These are phyloP conservation scores for Davidsoniella eucalypti DNA, from an alignment of 2,329 filamentous ascomycete species.

Conservation along the genomic window DNA sequence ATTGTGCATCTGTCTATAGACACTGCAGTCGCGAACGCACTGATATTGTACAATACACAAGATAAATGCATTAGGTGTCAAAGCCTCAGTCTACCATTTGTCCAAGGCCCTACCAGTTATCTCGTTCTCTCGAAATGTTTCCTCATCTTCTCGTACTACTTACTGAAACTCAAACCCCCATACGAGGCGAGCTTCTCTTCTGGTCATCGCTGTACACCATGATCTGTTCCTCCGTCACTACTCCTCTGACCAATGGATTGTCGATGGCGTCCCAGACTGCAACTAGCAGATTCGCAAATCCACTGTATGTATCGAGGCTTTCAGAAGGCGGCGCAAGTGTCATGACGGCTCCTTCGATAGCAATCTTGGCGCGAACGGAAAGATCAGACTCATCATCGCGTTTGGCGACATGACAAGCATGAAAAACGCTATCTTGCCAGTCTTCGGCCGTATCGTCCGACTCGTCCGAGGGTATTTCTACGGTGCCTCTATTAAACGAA, in stretches of 20 bases:
- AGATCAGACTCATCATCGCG: conserved; percentile 2
- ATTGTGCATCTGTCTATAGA: no score
- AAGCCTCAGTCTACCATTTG: no score
- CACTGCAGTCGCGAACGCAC: no score
- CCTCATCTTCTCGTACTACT: no score
- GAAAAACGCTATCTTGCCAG: conserved; percentile 3
- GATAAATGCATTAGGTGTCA: no score
- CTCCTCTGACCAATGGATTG: conserved; percentile 7
- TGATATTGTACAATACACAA: no score
- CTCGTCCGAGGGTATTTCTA: no score
- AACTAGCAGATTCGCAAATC: conserved; percentile 1
- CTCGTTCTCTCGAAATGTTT: no score
- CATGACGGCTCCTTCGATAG: conserved; percentile 7
- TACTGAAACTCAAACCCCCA: no score
- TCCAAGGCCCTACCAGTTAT: no score
- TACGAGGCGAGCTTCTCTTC: no score
- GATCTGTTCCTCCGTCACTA: conserved; percentile 8
- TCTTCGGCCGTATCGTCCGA: not conserved
- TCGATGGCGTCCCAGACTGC: conserved; percentile 8
- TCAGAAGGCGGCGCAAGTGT: not conserved
- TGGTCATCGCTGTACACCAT: no score
- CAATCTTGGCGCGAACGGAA: conserved; percentile 3
- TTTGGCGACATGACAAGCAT: conserved; percentile 4
- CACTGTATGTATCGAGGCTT: not conserved
- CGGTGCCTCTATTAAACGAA: not conserved